A percentile compares a stretch with the other conserved stretches of the same genome.
These are phyloP conservation scores for Mortierella sp. DNA, from an alignment of 371 early-diverging fungal species.

Conservation along the genomic window DNA sequence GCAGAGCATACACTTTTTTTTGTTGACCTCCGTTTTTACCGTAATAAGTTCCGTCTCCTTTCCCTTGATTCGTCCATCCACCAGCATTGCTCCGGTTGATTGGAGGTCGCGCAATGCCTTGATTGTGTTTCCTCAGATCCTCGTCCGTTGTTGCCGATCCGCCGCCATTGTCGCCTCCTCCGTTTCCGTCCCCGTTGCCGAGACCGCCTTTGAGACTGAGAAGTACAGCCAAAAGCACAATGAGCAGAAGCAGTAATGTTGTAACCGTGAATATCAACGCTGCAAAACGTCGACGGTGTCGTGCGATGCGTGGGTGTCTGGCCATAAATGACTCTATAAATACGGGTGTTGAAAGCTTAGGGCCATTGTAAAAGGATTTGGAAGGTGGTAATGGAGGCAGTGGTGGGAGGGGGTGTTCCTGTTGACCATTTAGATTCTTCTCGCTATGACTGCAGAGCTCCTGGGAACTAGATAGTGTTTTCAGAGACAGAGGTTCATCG, in stretches of 20 bases:
- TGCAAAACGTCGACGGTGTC: conserved; percentile 44
- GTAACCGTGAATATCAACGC: conserved; percentile 16
- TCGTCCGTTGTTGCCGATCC: conserved; percentile 6
- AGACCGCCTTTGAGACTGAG: conserved; percentile 11
- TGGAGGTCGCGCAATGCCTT: conserved; percentile 21
- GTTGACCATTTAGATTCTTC: not conserved
- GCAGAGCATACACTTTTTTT: no score
- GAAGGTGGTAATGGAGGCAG: conserved; percentile 23
- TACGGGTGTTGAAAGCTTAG: conserved; percentile 1
- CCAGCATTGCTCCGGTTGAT: conserved; percentile 33
- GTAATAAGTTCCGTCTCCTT: conserved; percentile 62
- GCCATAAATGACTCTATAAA: conserved; percentile 32
- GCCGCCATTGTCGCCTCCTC: conserved; percentile 6
- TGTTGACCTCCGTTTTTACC: conserved; percentile 28
- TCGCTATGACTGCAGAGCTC: not conserved
- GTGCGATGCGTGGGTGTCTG: conserved; percentile 31
- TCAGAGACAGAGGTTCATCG: not conserved
- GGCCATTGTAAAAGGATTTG: conserved; percentile 22
- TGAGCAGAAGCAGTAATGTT: conserved; percentile 11
- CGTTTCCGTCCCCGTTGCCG: conserved; percentile 8
- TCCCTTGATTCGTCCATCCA: conserved; percentile 33
- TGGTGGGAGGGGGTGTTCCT: conserved; percentile 10
- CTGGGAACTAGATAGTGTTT: not conserved
- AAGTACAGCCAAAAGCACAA: conserved; percentile 26
- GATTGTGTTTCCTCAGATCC: conserved; percentile 34